phyloP scores from a whole-genome alignment of 495 filamentous ascomycete species.

The Aspergillus diversus region DNA sequence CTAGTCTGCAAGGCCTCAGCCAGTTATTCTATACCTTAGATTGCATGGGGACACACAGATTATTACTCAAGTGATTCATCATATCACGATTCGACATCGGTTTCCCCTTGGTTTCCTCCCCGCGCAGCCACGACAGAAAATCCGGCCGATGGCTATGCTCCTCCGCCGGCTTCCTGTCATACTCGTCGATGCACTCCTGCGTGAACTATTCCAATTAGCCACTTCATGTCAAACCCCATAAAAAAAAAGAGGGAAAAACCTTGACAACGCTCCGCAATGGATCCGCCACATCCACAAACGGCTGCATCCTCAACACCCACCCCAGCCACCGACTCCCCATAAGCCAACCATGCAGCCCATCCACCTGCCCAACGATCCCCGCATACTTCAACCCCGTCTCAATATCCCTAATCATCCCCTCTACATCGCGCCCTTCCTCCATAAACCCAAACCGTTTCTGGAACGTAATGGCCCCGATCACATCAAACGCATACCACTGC shows the following conservation, averaged over 20 bases:
- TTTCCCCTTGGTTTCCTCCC: constrained; percentile 27
- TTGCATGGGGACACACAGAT: constrained; percentile 33
- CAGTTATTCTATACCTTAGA: not conserved
- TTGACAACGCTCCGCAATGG: not conserved
- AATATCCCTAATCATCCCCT: constrained; percentile 32
- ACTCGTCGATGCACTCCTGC: not conserved
- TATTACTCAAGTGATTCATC: constrained; percentile 29
- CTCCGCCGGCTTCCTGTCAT: constrained; percentile 3
- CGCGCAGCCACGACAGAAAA: constrained; percentile 36
- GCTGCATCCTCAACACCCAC: not conserved
- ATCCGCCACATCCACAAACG: not conserved
- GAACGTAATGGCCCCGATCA: constrained; percentile 44
- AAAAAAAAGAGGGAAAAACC: not conserved
- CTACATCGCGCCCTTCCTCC: constrained; percentile 41
- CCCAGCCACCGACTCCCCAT: not conserved
- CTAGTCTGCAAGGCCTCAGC: constrained; percentile 4
- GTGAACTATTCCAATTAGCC: not conserved
- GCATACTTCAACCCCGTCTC: not conserved
- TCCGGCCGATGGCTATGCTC: constrained; percentile 28
- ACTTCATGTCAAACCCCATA: not conserved
- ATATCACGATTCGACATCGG: constrained; percentile 30
- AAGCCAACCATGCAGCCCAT: not conserved
- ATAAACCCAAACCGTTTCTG: constrained; percentile 46
- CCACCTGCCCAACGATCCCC: not conserved
- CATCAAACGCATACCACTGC: constrained; percentile 46